These are phyloP conservation scores for Aschersonia sp. DNA, from an alignment of 2,329 filamentous ascomycete species.

Conservation along the genomic window DNA sequence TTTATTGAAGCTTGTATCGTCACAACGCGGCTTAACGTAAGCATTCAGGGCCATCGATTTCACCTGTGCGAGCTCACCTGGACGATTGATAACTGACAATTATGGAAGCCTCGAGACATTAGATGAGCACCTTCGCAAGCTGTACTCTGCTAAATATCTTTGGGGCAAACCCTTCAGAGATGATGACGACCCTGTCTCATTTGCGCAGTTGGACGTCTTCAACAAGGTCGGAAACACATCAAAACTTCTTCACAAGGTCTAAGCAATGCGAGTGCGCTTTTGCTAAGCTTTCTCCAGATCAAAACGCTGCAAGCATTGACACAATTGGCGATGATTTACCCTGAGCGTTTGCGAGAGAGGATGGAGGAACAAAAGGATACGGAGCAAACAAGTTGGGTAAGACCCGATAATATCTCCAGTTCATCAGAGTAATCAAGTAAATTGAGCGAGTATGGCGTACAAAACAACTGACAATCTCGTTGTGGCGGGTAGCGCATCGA, in stretches of 20 bases:
- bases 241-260: neutral
- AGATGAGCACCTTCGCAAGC: conserved; percentile 82
- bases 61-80: neutral
- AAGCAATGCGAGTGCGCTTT: too few relatives aligned
- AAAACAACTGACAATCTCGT: conserved; percentile 3
- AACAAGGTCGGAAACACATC: conserved; percentile 44
- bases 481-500: conserved; percentile 47
- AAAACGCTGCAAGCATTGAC: conserved; percentile 77
- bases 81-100: neutral
- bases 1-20: conserved; percentile 84
- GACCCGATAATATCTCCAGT: conserved; percentile 11
- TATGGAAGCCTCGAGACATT: conserved; percentile 62
- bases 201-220: conserved; percentile 69
- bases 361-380: conserved; percentile 71
- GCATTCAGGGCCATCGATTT: conserved; percentile 17
- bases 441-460: too few relatives aligned
- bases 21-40: conserved; percentile 82
- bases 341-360: conserved; percentile 73
- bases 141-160: conserved; percentile 73
- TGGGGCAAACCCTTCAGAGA: conserved; percentile 72
- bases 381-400: conserved; percentile 75
- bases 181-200: conserved; percentile 57
- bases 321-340: conserved; percentile 75
- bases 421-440: too few relatives aligned
- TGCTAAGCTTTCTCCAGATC: conserved; percentile 30